Evolutionary conservation across 2,329 filamentous ascomycete species (phyloP).

Genomic region (Aspergillus hiratsukae): DNA sequence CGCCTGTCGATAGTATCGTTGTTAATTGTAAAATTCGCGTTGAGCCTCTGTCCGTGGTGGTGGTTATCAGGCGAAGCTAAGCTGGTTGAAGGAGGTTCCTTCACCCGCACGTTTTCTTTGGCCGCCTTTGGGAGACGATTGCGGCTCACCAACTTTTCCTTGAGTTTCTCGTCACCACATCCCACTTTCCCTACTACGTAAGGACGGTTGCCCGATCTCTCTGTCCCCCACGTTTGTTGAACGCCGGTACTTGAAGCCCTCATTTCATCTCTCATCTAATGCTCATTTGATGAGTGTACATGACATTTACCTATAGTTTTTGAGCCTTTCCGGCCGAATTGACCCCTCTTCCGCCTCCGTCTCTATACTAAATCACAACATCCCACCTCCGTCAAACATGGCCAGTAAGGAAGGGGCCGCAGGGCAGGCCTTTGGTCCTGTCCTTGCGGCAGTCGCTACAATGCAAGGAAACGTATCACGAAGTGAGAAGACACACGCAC

Average conservation of each 20-base stretch:
- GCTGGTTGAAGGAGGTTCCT: conserved; percentile 11
- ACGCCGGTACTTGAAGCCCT: conserved; percentile 1
- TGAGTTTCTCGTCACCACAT: conserved; percentile 22
- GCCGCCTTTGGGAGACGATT: conserved; percentile 14
- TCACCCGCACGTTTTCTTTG: conserved; percentile 7
- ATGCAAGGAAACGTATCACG: conserved; percentile 82
- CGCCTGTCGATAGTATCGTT: neutral
- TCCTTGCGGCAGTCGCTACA: conserved; percentile 81
- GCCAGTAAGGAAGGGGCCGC: conserved; percentile 58
- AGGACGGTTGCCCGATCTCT: conserved; percentile 2
- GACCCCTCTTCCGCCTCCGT: conserved; percentile 19
- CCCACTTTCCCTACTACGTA: conserved; percentile 17
- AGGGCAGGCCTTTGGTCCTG: conserved; percentile 72
- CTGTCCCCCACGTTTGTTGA: neutral
- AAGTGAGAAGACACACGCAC: conserved; percentile 80
- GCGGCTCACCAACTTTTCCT: conserved; percentile 30
- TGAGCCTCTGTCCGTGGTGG: conserved; percentile 1
- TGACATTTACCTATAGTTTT: conserved; percentile 18
- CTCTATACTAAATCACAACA: conserved; percentile 16
- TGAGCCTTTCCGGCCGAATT: conserved; percentile 22
- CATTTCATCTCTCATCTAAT: conserved; percentile 7
- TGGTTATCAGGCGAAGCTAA: conserved; percentile 3
- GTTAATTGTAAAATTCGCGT: neutral
- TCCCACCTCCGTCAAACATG: conserved; percentile 50
- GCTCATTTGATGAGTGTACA: conserved; percentile 20